Conservation (phyloP, 352 stramenopile species). For the Phytophthora vignae region DNA sequence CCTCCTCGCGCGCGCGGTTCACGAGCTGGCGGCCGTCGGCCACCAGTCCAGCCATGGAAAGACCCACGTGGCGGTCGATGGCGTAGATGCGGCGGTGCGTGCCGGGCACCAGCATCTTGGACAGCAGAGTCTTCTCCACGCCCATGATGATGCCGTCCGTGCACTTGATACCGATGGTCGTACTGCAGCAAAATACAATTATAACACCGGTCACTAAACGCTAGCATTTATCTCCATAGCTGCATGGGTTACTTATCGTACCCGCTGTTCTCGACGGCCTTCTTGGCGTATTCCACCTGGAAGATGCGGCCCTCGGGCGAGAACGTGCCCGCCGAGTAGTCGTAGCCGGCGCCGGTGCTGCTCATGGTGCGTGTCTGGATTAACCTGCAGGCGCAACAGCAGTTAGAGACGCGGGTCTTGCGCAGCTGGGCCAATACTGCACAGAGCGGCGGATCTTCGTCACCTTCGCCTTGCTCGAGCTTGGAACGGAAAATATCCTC, state of each 20-base stretch:
- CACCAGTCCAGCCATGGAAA: conserved; percentile 96
- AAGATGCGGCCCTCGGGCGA: conserved; percentile 98
- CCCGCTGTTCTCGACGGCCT: conserved; percentile 97
- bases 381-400: not conserved
- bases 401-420: conserved; percentile 5
- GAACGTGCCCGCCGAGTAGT: conserved; percentile 94
- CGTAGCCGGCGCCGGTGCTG: conserved; percentile 88
- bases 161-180: conserved; percentile 98
- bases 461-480: conserved; percentile 27
- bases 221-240: not conserved
- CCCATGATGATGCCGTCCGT: conserved; percentile 97
- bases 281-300: conserved; percentile 99
- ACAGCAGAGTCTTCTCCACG: conserved; percentile 96
- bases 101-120: conserved; percentile 93
- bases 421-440: not conserved
- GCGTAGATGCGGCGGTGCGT: conserved; percentile 89
- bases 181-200: conserved; percentile 57
- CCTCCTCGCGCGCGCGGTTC: conserved; percentile 95
- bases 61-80: conserved; percentile 93
- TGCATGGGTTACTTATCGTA: conserved; percentile 27
- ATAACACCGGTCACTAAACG: not conserved
- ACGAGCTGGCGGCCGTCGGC: conserved; percentile 97
- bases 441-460: conserved; percentile 22
- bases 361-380: conserved; percentile 59
- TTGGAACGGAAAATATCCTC: conserved; percentile 39